These are phyloP conservation scores for Calvatia gigantea DNA, from an alignment of 768 basidiomycete species.

Conservation along the genomic window DNA sequence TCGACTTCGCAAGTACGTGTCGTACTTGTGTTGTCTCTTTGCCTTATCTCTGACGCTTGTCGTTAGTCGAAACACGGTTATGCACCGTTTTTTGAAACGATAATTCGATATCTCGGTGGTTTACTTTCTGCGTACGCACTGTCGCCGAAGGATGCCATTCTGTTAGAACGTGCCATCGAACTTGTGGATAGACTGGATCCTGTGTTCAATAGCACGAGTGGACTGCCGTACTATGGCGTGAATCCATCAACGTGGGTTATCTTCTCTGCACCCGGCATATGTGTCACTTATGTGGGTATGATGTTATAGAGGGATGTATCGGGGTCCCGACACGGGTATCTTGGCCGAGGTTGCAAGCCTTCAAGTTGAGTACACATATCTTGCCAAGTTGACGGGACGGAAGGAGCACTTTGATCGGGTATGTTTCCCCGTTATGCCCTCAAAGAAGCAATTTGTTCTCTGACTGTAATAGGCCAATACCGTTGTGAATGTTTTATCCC, in stretches of 20 bases:
- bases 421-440: constrained; percentile 15
- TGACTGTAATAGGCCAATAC: constrained; percentile 36
- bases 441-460: not conserved
- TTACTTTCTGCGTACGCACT: constrained; percentile 81
- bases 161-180: constrained; percentile 72
- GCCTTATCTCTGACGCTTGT: not conserved
- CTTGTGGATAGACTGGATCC: constrained; percentile 71
- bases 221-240: constrained; percentile 69
- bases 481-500: constrained; percentile 45
- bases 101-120: constrained; percentile 89
- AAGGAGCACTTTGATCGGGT: constrained; percentile 57
- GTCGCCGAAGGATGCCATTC: constrained; percentile 48
- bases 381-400: constrained; percentile 75
- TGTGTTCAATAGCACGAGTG: constrained; percentile 65
- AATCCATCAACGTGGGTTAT: constrained; percentile 61
- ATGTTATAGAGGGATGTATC: constrained; percentile 12
- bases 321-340: constrained; percentile 34
- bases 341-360: constrained; percentile 82
- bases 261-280: not conserved
- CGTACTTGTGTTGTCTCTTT: not conserved
- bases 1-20: constrained; percentile 36
- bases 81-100: constrained; percentile 76
- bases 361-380: constrained; percentile 83
- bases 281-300: not conserved
- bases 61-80: constrained; percentile 15